Base-by-base conservation (phyloP, 148 eudicot species). In the Camellia granthamiana region DNA sequence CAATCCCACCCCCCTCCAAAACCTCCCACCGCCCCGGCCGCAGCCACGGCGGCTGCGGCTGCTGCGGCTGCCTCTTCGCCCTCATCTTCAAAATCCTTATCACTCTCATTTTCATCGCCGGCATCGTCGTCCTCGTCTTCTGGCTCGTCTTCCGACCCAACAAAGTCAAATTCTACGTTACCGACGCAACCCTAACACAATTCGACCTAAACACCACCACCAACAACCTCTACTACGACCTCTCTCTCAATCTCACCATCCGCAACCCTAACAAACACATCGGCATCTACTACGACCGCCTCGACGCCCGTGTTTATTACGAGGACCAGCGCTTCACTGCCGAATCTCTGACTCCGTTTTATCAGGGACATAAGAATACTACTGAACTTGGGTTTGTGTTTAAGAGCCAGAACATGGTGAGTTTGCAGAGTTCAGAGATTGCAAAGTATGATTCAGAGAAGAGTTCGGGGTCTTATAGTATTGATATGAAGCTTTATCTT, bases 131-230 rank as follows among this genome's bases (percentile, higher is more conserved):
- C 65, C 73, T 91, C 5, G 16, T 89, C 84, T 13, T 85, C 72
- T 91, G 92, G 93, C 92, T 93, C 55, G 70, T 90, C 62, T 75
- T 90, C 79, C 98, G 94, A 0, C 98, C 98, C 1, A 89, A 89
- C 82, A 82, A 55, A 21, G 81, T 91, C 66, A 91, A 87, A 42
- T 91, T 91, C 92, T 76, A 86, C 81, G 91, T 86, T 74, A 76
- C 88, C 47, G 84, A 87, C 75, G 94, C 95, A 4, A 1, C 87
- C 0, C 81, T 94, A 21, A 85, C 90, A 41, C 78, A 88, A 19
- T 95, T 95, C 89, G 83, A 83, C 81, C 79, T 88, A 82, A 74
- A 81, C 58, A 62, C 76, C 62, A 12, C 78, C 69, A 83, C 72
- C 89, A 78, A 84, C 85, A 86, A 82, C 8, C 90, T 94, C 11